Percentiles rank a stretch among this genome's conserved stretches.
These are phyloP conservation scores for Nicotiana undulata DNA, from an alignment of 257 asterid species.

Conservation along the genomic window DNA sequence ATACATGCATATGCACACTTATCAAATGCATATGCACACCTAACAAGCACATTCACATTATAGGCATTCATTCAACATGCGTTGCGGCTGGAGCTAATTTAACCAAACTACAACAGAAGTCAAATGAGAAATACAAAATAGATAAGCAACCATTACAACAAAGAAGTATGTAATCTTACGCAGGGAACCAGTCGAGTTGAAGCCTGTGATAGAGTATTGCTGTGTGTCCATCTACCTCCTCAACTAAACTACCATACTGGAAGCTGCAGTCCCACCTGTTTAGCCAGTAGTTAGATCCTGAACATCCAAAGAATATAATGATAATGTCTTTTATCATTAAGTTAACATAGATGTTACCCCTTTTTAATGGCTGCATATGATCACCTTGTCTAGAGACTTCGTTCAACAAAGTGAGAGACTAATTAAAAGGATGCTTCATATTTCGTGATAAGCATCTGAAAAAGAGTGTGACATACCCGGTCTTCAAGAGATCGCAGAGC, in stretches of 20 bases:
- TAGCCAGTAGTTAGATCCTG: slow-evolving; percentile 12
- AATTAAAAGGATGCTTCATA: slow-evolving; percentile 1
- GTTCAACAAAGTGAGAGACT: neutral
- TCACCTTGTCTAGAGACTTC: neutral
- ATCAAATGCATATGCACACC: neutral
- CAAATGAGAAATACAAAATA: neutral
- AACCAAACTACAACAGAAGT: neutral
- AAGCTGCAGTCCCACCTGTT: slow-evolving; percentile 92
- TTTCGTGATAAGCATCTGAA: neutral
- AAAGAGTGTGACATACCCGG: neutral
- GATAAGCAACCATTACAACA: neutral
- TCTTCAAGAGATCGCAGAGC: neutral
- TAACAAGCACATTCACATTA: neutral
- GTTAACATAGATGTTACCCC: neutral
- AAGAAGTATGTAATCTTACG: slow-evolving; percentile 37
- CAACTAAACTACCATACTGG: slow-evolving; percentile 97
- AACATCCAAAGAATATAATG: neutral
- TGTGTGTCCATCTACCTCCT: slow-evolving; percentile 99
- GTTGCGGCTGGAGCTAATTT: neutral
- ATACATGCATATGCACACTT: neutral
- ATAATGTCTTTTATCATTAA: neutral
- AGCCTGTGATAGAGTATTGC: slow-evolving; percentile 92
- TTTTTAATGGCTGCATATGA: neutral
- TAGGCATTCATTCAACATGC: neutral
- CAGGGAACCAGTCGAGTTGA: slow-evolving; percentile 89